Evolutionary conservation across 1,139 yeast species (phyloP).

Genomic region (Kluyveromyces sp.): DNA sequence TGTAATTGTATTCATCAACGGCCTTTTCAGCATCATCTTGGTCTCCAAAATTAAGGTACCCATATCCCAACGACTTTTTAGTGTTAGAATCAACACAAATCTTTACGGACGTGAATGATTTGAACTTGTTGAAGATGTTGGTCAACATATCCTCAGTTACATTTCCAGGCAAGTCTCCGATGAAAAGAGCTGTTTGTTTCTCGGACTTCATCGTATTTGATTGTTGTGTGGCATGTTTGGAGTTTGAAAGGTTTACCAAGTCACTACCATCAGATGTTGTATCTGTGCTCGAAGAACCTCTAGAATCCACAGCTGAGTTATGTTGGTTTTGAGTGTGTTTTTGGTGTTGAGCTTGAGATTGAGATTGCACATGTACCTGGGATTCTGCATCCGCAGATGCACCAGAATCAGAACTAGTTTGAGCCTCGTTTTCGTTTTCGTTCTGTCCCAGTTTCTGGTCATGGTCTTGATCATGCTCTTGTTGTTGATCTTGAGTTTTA

Average conservation of each 20-base stretch:
- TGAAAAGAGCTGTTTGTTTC: slow-evolving; percentile 33
- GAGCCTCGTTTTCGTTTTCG: not conserved
- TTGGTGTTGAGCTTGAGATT: too few relatives aligned
- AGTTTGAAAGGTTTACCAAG: slow-evolving; percentile 18
- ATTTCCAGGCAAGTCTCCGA: slow-evolving; percentile 39
- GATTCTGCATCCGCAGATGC: too few relatives aligned
- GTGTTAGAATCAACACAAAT: slow-evolving; percentile 37
- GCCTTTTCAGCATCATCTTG: slow-evolving; percentile 35
- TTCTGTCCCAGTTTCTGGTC: not conserved
- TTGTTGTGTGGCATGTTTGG: slow-evolving; percentile 6
- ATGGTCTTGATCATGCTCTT: not conserved
- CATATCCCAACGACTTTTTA: slow-evolving; percentile 41
- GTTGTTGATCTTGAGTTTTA: too few relatives aligned
- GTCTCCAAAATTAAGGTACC: slow-evolving; percentile 40
- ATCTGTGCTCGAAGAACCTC: slow-evolving; percentile 16
- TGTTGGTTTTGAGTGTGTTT: not conserved
- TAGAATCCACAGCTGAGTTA: slow-evolving; percentile 2
- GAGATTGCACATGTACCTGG: too few relatives aligned
- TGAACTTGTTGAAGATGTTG: slow-evolving; percentile 31
- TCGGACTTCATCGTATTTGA: slow-evolving; percentile 12
- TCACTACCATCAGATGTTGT: slow-evolving; percentile 19
- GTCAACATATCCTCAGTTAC: slow-evolving; percentile 36
- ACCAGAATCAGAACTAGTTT: too few relatives aligned
- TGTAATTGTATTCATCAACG: slow-evolving; percentile 39
- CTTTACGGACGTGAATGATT: slow-evolving; percentile 40